Evolutionary conservation across 148 eudicot species (phyloP).

Genomic region (Pharnaceum exiguum): DNA sequence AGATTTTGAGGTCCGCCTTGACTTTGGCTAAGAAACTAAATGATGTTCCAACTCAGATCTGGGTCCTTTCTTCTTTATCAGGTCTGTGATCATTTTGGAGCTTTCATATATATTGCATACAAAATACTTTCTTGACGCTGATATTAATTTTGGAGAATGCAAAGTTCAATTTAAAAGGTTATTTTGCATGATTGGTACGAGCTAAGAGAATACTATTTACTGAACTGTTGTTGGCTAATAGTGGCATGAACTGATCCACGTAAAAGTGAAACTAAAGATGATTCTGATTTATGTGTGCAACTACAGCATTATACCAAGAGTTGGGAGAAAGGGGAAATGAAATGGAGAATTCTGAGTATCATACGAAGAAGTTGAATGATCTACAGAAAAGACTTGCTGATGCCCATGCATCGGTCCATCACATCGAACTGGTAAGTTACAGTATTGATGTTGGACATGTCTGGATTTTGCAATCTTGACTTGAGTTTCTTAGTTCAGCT

Average conservation of each 20-base stretch:
- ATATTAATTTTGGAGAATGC: no score
- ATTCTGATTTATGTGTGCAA: not conserved
- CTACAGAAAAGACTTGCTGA: conserved; percentile 61
- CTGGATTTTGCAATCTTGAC: no score
- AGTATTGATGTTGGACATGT: not conserved
- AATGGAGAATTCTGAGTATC: conserved; percentile 69
- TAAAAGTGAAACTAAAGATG: not conserved
- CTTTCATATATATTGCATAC: no score
- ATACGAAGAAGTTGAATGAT: conserved; percentile 63
- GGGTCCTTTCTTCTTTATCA: conserved; percentile 83
- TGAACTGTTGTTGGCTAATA: no score
- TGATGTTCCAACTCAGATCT: conserved; percentile 88
- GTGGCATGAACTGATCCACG: not conserved
- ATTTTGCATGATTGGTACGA: no score
- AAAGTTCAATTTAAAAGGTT: no score
- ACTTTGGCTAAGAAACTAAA: conserved; percentile 89
- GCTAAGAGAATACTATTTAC: no score
- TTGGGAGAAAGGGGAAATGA: conserved; percentile 66
- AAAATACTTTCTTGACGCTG: no score
- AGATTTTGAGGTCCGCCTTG: conserved; percentile 87
- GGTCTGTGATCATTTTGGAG: conserved; percentile 26
- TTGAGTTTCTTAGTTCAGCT: not conserved
- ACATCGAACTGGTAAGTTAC: conserved; percentile 73
- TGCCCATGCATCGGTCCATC: conserved; percentile 71
- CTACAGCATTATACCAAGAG: conserved; percentile 78